Base-by-base conservation (phyloP, 2,329 filamentous ascomycete species). In the Aspergillus sp. region DNA sequence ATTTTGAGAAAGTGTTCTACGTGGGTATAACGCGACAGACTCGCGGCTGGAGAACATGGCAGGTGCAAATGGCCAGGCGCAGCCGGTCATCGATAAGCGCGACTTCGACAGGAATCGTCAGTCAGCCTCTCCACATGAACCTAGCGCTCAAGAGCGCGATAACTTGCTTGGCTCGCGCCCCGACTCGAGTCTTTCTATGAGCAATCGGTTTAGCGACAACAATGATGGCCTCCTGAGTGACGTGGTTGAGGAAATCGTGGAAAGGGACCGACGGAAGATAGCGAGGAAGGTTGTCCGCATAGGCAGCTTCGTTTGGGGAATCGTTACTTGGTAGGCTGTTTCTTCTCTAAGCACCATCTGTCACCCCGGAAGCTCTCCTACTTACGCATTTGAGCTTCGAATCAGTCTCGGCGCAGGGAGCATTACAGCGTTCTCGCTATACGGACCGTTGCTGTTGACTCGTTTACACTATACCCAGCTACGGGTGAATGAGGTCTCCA, bases 391-490 rank as follows among this genome's bases (percentile, higher is more conserved):
- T 24, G 11, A 24, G 43, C 14, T 27, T 45, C 43, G 19, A 7
- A 21, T 17, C 65, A 82, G 79, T 65, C 83, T 97, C 33, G 95
- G 90, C 72, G 93, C 92, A 31, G 95, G 93, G 61, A 96, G 91
- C 68, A 91, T 98, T 69, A 92, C 91, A 50, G 90, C 92, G 49
- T 99, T 95, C 79, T 96, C 92, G 37, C 86, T 99, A 33, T 99
- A 98, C 73, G 95, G 90, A 8, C 93, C 91, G 65, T 82, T 96
- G 48, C 91, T 99, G 77, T 91, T 96, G 73, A 88, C 89, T 55
- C 87, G 88, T 45, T 82, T 99, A 52, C 89, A 87, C 70, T 99
- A 98, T 77, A 89, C 87, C 3, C 95, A 99, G 76, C 84, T 95
- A 61, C 90, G 95, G 73, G 91, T 99, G 75, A 98, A 98, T 75